Conservation (phyloP, 1,284 basidiomycete species). For the Meira nashicola region DNA sequence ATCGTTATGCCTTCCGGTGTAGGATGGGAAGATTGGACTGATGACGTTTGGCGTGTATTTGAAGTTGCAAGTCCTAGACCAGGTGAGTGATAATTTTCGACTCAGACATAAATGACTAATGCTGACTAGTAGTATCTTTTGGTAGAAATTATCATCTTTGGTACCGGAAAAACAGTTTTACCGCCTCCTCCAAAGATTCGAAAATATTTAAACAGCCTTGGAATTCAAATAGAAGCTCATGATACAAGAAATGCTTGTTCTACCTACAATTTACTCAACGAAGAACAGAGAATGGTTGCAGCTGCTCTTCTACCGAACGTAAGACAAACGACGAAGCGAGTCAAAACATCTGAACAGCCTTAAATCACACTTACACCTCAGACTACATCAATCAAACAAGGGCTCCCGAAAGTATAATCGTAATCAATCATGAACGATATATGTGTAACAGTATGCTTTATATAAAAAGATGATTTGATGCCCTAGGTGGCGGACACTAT, state of each 20-base stretch:
- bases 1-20: conserved; percentile 37
- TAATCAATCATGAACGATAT: no score
- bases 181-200: conserved; percentile 69
- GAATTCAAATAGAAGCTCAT: conserved; percentile 89
- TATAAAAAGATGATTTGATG: no score
- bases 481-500: no score
- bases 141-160: conserved; percentile 82
- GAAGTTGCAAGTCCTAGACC: conserved; percentile 33
- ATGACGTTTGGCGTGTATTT: conserved; percentile 35
- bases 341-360: neutral
- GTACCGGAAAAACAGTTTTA: conserved; percentile 71
- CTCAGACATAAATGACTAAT: neutral
- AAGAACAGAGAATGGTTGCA: conserved; percentile 85
- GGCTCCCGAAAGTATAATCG: no score
- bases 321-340: neutral
- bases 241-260: conserved; percentile 76
- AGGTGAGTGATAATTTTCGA: conserved; percentile 13
- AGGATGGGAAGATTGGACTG: conserved; percentile 62
- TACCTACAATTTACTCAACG: conserved; percentile 84
- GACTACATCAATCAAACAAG: no score
- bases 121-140: conserved; percentile 1
- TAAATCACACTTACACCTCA: no score
- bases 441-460: no score
- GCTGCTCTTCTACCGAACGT: conserved; percentile 71
- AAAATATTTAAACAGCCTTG: conserved; percentile 68